Evolutionary conservation across 495 filamentous ascomycete genomes (phyloP).

Genomic region (Aspergillus olivimuriae): DNA sequence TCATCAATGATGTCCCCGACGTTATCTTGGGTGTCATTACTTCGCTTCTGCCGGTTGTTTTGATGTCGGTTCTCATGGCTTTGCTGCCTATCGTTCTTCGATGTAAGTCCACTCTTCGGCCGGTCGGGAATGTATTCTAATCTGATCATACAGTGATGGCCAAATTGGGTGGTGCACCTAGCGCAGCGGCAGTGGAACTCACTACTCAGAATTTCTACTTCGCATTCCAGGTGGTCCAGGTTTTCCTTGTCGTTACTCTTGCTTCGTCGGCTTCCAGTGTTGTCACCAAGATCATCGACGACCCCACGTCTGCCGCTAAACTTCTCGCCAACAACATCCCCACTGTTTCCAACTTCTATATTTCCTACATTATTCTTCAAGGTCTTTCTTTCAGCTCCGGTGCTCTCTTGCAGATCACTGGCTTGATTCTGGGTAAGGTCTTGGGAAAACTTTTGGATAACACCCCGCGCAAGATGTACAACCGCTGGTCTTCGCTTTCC

Average conservation of each 20-base stretch:
- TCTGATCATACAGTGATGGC: constrained; percentile 53
- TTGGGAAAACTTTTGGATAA: constrained; percentile 66
- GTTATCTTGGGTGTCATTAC: constrained; percentile 75
- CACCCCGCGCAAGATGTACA: constrained; percentile 72
- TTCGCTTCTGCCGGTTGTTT: constrained; percentile 72
- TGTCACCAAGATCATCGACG: constrained; percentile 52
- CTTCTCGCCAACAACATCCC: constrained; percentile 74
- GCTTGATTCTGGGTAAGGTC: constrained; percentile 69
- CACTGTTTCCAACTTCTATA: constrained; percentile 84
- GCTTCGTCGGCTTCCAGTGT: constrained; percentile 56
- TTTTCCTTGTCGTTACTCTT: constrained; percentile 84
- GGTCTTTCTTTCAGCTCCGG: constrained; percentile 77
- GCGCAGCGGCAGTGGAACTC: constrained; percentile 71
- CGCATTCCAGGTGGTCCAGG: constrained; percentile 89
- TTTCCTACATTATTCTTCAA: constrained; percentile 91
- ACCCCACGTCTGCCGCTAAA: constrained; percentile 53
- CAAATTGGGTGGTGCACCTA: constrained; percentile 72
- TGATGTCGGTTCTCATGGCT: constrained; percentile 83
- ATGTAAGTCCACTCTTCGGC: constrained; percentile 32
- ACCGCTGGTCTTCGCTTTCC: constrained; percentile 56
- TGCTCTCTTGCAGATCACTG: constrained; percentile 69
- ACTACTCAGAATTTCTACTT: constrained; percentile 91
- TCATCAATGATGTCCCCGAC: constrained; percentile 65
- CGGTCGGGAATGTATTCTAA: constrained; percentile 1
- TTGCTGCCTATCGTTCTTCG: constrained; percentile 83